These are phyloP conservation scores for Neltuma alba DNA, from an alignment of 306 rosid genomes.

Conservation along the genomic window DNA sequence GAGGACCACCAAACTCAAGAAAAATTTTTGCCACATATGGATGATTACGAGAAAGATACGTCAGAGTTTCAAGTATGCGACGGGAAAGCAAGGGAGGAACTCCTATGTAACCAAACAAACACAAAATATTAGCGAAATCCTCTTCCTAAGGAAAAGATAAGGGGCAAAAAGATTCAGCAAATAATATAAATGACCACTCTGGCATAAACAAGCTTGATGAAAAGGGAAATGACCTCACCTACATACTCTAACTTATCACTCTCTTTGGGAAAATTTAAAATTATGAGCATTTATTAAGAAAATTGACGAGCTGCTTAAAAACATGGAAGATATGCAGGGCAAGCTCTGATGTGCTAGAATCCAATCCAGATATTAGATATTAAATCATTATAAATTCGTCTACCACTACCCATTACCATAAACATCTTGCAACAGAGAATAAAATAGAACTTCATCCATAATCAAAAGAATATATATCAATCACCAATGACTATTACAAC, in stretches of 20 bases:
- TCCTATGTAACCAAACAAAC: constrained; percentile 55
- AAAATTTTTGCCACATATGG: constrained; percentile 79
- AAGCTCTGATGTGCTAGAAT: background rate
- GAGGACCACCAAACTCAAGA: constrained; percentile 65
- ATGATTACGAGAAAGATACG: constrained; percentile 92
- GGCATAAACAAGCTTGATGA: background rate
- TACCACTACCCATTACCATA: background rate
- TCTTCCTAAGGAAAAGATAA: background rate
- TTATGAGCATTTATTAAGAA: background rate
- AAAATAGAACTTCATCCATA: background rate
- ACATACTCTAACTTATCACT: background rate
- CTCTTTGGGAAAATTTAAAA: background rate
- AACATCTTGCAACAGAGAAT: background rate
- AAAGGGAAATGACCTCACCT: background rate
- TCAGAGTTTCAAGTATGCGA: constrained; percentile 88
- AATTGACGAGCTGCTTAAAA: background rate
- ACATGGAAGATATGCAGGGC: background rate
- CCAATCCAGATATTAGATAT: background rate
- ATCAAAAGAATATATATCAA: background rate
- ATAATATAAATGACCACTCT: background rate
- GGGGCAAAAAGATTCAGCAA: background rate
- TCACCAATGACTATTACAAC: background rate
- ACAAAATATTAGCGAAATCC: constrained; percentile 24
- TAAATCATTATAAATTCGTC: background rate
- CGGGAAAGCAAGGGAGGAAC: constrained; percentile 98